Percentiles rank a stretch among this genome's conserved stretches.
These are phyloP conservation scores for Selaginella moellendorffii DNA, from an alignment of 75 land plant genomes.

Conservation along the genomic window DNA sequence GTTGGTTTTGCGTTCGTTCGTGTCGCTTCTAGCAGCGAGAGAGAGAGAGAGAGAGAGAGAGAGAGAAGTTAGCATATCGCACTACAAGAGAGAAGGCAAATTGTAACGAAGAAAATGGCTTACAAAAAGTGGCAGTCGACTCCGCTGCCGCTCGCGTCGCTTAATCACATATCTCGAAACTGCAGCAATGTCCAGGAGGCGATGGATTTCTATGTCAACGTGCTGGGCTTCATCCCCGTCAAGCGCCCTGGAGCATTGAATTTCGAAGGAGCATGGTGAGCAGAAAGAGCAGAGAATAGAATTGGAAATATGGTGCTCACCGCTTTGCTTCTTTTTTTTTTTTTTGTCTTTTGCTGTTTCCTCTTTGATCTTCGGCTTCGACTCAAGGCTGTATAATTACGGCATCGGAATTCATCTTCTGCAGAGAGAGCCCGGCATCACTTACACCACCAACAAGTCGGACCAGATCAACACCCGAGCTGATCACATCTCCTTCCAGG, in stretches of 20 bases:
- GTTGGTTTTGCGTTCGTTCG: background rate
- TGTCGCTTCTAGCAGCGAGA: background rate
- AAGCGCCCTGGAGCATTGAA: slow-evolving; percentile 6
- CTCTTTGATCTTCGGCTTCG: no score
- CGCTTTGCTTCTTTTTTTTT: no score
- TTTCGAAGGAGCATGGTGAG: slow-evolving; percentile 3
- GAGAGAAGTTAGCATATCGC: no score
- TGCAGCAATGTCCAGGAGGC: slow-evolving; percentile 1
- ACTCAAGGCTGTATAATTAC: slow-evolving; percentile 3
- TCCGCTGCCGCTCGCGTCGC: slow-evolving; percentile 1
- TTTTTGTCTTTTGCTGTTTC: no score
- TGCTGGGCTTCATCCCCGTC: slow-evolving; percentile 3
- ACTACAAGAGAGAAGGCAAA: no score
- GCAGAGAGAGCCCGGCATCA: background rate
- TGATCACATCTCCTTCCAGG: slow-evolving; percentile 9
- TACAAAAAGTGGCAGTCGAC: background rate
- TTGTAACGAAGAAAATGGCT: background rate
- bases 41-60: no score
- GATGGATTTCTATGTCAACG: background rate
- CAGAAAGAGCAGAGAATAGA: no score
- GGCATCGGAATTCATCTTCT: slow-evolving; percentile 10
- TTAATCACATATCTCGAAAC: slow-evolving; percentile 6
- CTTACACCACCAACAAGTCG: background rate
- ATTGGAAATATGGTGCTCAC: no score
- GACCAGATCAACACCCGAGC: background rate